Conservation (phyloP, 441 rosid species). For the Arabidopsis hybrid region DNA sequence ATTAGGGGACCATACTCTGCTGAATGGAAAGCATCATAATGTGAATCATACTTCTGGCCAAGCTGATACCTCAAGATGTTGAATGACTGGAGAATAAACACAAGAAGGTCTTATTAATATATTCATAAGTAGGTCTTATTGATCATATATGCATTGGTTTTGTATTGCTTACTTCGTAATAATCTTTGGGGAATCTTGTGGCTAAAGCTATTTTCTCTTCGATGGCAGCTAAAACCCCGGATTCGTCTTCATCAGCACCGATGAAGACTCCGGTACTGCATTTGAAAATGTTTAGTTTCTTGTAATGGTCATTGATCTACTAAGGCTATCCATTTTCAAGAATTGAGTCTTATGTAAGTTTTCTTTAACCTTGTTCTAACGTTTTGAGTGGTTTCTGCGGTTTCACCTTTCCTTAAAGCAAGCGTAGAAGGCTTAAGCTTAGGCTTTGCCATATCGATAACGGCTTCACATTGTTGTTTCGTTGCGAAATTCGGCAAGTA, state of each 20-base stretch:
- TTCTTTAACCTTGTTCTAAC: slow-evolving; percentile 68
- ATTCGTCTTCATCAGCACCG: slow-evolving; percentile 54
- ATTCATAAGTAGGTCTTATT: background rate
- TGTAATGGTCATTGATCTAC: background rate
- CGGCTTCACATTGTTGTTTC: slow-evolving; percentile 59
- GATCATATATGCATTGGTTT: background rate
- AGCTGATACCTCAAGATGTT: slow-evolving; percentile 68
- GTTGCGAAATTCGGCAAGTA: slow-evolving; percentile 68
- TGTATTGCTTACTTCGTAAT: slow-evolving; percentile 59
- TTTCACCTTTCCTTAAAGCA: slow-evolving; percentile 67
- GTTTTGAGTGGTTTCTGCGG: slow-evolving; percentile 49
- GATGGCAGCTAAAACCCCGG: slow-evolving; percentile 57
- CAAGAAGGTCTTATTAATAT: background rate
- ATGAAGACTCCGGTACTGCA: slow-evolving; percentile 70
- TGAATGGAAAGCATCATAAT: slow-evolving; percentile 62
- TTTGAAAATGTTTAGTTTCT: background rate
- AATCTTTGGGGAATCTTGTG: slow-evolving; percentile 57
- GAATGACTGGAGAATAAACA: slow-evolving; percentile 63
- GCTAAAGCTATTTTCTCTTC: slow-evolving; percentile 74
- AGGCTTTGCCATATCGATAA: slow-evolving; percentile 58
- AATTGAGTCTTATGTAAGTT: background rate
- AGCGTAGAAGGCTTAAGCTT: slow-evolving; percentile 60
- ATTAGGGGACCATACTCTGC: slow-evolving; percentile 62
- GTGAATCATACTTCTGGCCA: slow-evolving; percentile 81
- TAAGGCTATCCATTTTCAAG: background rate